phyloP scores from a whole-genome alignment of 2,329 filamentous ascomycete species.

The Hypoxylon sp. region DNA sequence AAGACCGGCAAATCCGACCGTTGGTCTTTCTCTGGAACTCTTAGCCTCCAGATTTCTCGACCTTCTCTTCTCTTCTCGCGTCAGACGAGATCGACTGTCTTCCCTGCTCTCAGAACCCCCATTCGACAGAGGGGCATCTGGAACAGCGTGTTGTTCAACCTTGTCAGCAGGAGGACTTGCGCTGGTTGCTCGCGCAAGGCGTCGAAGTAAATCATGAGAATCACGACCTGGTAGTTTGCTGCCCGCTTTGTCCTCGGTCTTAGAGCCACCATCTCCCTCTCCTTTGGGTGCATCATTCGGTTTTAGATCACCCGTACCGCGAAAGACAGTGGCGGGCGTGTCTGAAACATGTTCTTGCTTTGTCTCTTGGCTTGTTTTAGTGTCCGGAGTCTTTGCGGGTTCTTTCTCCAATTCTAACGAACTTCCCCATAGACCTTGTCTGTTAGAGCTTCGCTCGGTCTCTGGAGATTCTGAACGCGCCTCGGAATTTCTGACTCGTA shows the following conservation, averaged over 20 bases:
- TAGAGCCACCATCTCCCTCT: conserved; percentile 29
- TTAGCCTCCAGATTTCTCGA: conserved; percentile 39
- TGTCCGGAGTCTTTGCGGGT: conserved; percentile 5
- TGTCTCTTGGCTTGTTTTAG: background rate
- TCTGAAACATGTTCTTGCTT: conserved; percentile 7
- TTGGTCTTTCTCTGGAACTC: conserved; percentile 46
- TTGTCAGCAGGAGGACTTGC: conserved; percentile 51
- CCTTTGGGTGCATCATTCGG: conserved; percentile 15
- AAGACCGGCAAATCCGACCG: conserved; percentile 58
- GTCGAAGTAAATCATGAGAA: conserved; percentile 58
- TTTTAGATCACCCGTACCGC: conserved; percentile 16
- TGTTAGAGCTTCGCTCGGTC: conserved; percentile 43
- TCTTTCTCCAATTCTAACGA: conserved; percentile 6
- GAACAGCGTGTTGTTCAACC: conserved; percentile 10
- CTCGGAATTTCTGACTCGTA: conserved; percentile 58
- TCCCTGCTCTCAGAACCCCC: conserved; percentile 25
- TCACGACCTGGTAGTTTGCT: conserved; percentile 46
- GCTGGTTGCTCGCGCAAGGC: conserved; percentile 57
- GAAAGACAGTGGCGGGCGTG: conserved; percentile 6
- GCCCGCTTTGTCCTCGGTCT: conserved; percentile 16
- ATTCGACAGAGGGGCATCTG: conserved; percentile 18
- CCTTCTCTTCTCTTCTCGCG: conserved; percentile 35
- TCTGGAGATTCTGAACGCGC: conserved; percentile 54
- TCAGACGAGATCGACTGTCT: conserved; percentile 27
- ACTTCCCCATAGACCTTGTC: conserved; percentile 33